Percentiles rank a stretch among this genome's conserved stretches.
phyloP scores from a whole-genome alignment of 2,329 filamentous ascomycete genomes.

The Fusarium newnesense region DNA sequence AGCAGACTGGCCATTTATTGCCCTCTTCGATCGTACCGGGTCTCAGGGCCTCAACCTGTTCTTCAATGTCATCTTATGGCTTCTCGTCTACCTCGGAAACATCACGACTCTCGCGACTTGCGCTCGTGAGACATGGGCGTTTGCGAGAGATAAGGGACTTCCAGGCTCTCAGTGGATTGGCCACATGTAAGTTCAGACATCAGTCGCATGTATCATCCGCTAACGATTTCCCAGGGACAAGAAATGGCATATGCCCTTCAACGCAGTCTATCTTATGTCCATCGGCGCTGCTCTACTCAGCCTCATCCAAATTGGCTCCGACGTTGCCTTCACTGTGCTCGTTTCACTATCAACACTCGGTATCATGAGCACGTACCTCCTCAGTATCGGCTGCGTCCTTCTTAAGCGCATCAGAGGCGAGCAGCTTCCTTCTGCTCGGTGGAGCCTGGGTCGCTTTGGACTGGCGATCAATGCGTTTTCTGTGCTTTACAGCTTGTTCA shows the following conservation, averaged over 20 bases:
- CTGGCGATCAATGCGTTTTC: slow-evolving; percentile 23
- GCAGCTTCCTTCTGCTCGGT: slow-evolving; percentile 11
- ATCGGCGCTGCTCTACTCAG: slow-evolving; percentile 17
- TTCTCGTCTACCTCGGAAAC: slow-evolving; percentile 24
- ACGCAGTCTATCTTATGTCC: slow-evolving; percentile 27
- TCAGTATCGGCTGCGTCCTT: slow-evolving; percentile 25
- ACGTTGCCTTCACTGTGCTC: slow-evolving; percentile 14
- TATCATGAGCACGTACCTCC: slow-evolving; percentile 25
- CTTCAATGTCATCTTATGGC: slow-evolving; percentile 22
- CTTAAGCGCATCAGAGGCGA: slow-evolving; percentile 26
- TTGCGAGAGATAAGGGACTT: slow-evolving; percentile 14
- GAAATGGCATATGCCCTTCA: slow-evolving; percentile 31
- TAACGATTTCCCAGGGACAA: neutral
- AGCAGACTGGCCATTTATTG: slow-evolving; percentile 24
- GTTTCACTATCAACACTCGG: slow-evolving; percentile 22
- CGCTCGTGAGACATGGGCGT: slow-evolving; percentile 28
- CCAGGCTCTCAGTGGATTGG: slow-evolving; percentile 24
- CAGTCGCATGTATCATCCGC: accelerated
- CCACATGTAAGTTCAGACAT: neutral
- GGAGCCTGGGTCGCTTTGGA: slow-evolving; percentile 15
- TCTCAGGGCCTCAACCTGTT: slow-evolving; percentile 15
- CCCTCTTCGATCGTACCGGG: slow-evolving; percentile 10
- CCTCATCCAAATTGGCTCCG: slow-evolving; percentile 24
- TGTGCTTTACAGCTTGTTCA: slow-evolving; percentile 25
- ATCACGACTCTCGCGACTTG: slow-evolving; percentile 25